These are phyloP conservation scores for Oemleria cerasiformis DNA, from an alignment of 306 rosid genomes.

Conservation along the genomic window DNA sequence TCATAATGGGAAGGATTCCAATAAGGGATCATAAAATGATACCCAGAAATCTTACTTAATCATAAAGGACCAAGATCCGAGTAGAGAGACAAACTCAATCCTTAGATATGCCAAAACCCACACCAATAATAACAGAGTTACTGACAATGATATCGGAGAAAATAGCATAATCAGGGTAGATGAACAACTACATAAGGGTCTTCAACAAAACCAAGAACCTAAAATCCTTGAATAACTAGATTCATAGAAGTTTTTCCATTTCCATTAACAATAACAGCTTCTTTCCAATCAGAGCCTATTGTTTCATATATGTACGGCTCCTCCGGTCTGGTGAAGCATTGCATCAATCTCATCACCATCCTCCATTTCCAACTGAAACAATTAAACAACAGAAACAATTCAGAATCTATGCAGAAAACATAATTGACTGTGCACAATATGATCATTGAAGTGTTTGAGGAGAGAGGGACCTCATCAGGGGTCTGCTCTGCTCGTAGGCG, in stretches of 20 bases:
- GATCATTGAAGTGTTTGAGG: neutral
- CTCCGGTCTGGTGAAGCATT: constrained; percentile 73
- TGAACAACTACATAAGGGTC: neutral
- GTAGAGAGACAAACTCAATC: neutral
- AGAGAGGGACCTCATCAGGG: constrained; percentile 58
- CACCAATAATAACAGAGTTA: neutral
- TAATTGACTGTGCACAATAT: neutral
- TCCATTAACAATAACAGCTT: neutral
- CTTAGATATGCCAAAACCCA: neutral
- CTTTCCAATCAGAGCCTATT: neutral
- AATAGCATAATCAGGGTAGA: neutral
- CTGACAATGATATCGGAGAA: neutral
- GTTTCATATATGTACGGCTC: constrained; percentile 20
- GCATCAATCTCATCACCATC: constrained; percentile 76
- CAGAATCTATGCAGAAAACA: neutral
- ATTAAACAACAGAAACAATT: neutral
- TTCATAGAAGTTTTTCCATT: neutral
- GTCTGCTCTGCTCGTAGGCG: constrained; percentile 66
- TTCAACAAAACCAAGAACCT: neutral
- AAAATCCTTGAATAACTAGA: neutral
- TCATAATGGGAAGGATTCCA: neutral
- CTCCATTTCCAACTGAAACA: constrained; percentile 50
- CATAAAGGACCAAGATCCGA: neutral
- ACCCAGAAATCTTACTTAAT: too few relatives aligned
- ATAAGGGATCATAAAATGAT: neutral